Evolutionary conservation across 2,329 filamentous ascomycete genomes (phyloP), one percentile per base, ranked within the genome.

Genomic region (Aspergillus pseudoterreus): DNA sequence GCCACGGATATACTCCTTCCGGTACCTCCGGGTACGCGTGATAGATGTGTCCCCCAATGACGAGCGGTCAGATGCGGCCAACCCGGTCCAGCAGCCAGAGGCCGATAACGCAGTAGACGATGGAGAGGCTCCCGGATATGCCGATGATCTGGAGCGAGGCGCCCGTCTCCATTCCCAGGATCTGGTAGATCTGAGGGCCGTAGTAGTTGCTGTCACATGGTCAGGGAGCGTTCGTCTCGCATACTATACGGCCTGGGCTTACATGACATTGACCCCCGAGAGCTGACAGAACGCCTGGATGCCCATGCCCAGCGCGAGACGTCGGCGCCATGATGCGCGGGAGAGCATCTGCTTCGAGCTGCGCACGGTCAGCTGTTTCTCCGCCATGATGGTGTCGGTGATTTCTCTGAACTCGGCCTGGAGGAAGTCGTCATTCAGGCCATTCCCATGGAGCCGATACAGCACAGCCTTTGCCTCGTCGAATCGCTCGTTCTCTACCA

Each of bases 71-170:
- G 45, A 77, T 64, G 24, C 75, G 73, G 21, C 76, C 76, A 35
- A 78, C 62, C 1, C 63, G 67, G 54, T 79, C 75, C 6, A 78
- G 58, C 14, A 73, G 55, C 53, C 64, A 70, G 24, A 78, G 68
- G 19, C 72, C 74, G 21, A 74, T 62, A 2, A 71, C 75, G 55
- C 72, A 74, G 62, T 71, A 78, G 9, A 75, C 61, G 32, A 77
- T 76, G 0, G 75, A 74, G 2, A 79, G 64, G 0, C 74, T 72
- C 32, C 76, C 76, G 36, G 69, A 75, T 46, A 79, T 77, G 9
- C 76, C 77, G 50, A 78, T 73, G 49, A 79, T 78, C 66, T 78
- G 70, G 1, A 78, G 66, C 0, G 75, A 74, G 2, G 69, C 73
- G 6, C 71, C 70, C 0, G 68, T 74, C 2, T 66, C 60, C 46